Percentiles rank a stretch among this genome's conserved stretches.
Evolutionary conservation across 352 stramenopile species (phyloP).

Genomic region (Phytophthora citricola): DNA sequence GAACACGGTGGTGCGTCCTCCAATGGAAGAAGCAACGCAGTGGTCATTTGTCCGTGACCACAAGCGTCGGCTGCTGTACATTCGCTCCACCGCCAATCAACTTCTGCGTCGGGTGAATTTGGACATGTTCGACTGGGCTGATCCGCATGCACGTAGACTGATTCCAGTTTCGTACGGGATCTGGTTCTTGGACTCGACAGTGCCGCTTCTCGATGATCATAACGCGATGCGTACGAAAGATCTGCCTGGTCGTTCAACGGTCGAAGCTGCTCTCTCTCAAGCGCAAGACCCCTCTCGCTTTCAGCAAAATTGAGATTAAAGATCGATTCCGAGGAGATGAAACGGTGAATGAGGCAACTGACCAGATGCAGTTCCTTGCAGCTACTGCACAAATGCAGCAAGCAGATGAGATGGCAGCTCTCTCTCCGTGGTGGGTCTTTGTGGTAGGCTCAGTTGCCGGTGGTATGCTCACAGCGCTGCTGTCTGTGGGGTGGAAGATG

Average conservation of each 20-base stretch:
- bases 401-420: constrained; percentile 7
- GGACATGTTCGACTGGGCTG: constrained; percentile 59
- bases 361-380: constrained; percentile 22
- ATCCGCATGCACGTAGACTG: constrained; percentile 44
- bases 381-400: constrained; percentile 27
- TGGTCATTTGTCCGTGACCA: constrained; percentile 82
- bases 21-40: constrained; percentile 58
- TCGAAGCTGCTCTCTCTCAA: constrained; percentile 46
- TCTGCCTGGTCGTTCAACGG: constrained; percentile 53
- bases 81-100: constrained; percentile 76
- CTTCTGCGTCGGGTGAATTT: constrained; percentile 69
- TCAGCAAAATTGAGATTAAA: constrained; percentile 3
- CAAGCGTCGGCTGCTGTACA: constrained; percentile 62
- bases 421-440: constrained; percentile 25
- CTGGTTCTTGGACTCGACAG: constrained; percentile 72
- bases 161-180: constrained; percentile 69
- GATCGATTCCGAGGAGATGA: not conserved
- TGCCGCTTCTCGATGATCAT: constrained; percentile 40
- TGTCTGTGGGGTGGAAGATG: constrained; percentile 36
- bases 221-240: constrained; percentile 64
- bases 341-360: not conserved
- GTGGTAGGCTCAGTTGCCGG: constrained; percentile 29
- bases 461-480: constrained; percentile 31
- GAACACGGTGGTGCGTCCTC: constrained; percentile 65
- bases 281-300: constrained; percentile 6